Percentiles rank a stretch among this genome's conserved stretches.
phyloP scores from a whole-genome alignment of 83 land plant species.

The Isoetes engelmannii region DNA sequence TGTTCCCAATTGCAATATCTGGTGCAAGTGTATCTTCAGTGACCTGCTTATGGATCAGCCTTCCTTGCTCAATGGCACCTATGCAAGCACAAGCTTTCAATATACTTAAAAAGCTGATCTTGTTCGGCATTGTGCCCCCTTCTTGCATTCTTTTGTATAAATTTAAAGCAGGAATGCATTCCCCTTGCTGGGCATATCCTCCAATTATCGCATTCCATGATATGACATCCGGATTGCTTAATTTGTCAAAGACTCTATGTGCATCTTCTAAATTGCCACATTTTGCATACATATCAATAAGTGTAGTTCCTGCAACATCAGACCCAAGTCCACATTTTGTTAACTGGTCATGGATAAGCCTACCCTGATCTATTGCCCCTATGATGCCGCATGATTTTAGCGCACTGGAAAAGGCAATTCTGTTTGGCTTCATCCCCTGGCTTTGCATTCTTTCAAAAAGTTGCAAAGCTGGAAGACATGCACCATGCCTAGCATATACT shows the following conservation, averaged over 20 bases:
- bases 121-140: background rate
- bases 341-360: background rate
- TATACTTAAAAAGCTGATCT: background rate
- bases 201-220: constrained; percentile 6
- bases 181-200: constrained; percentile 9
- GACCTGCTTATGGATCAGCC: background rate
- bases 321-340: background rate
- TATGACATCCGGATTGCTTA: background rate
- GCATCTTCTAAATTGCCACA: background rate
- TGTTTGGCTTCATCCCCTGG: background rate
- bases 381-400: constrained; percentile 1
- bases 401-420: background rate
- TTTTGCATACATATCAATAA: background rate
- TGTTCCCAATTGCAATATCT: too few species aligned
- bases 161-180: background rate
- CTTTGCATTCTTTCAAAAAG: background rate
- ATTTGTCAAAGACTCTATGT: background rate
- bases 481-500: background rate
- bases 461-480: background rate
- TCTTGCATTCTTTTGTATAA: background rate
- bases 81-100: constrained; percentile 7
- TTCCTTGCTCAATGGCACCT: constrained; percentile 1
- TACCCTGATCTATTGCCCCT: background rate
- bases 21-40: too few species aligned
- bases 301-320: background rate